Evolutionary conservation across 2,329 filamentous ascomycete species (phyloP).

Genomic region (Graphium sp.): DNA sequence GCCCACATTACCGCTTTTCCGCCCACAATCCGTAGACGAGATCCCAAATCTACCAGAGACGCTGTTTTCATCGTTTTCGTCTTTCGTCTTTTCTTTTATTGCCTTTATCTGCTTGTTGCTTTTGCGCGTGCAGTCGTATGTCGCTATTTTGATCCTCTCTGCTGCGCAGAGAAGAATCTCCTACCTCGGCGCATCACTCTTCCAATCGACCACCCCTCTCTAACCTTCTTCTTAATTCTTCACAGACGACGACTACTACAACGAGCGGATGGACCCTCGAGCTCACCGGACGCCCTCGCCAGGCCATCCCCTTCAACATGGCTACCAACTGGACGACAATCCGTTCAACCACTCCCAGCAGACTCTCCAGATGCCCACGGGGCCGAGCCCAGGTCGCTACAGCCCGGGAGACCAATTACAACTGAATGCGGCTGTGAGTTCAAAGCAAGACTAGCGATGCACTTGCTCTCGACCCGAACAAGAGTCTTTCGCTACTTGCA

Average conservation of each 20-base stretch:
- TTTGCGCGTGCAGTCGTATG: no score
- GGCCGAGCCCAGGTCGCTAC: slow-evolving; percentile 6
- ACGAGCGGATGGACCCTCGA: slow-evolving; percentile 38
- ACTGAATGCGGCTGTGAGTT: slow-evolving; percentile 68
- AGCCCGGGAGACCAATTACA: slow-evolving; percentile 57
- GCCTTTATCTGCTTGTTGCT: slow-evolving; percentile 1
- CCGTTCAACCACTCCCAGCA: slow-evolving; percentile 39
- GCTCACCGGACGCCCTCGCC: slow-evolving; percentile 58
- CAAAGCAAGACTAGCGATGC: not conserved
- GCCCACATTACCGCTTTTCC: no score
- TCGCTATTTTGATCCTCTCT: no score
- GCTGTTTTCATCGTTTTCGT: not conserved
- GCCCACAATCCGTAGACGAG: not conserved
- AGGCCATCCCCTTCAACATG: slow-evolving; percentile 52
- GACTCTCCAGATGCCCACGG: slow-evolving; percentile 27
- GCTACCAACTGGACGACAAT: slow-evolving; percentile 71
- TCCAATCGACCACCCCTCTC: not conserved
- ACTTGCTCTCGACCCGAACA: slow-evolving; percentile 1
- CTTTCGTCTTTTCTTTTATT: not conserved
- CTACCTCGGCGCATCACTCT: not conserved
- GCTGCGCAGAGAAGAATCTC: no score
- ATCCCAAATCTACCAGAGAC: no score
- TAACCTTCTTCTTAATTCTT: not conserved
- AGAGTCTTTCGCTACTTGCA: not conserved
- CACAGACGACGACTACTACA: slow-evolving; percentile 43